These are phyloP conservation scores for Puccinia coronata DNA, from an alignment of 1,284 basidiomycete genomes.

Conservation along the genomic window DNA sequence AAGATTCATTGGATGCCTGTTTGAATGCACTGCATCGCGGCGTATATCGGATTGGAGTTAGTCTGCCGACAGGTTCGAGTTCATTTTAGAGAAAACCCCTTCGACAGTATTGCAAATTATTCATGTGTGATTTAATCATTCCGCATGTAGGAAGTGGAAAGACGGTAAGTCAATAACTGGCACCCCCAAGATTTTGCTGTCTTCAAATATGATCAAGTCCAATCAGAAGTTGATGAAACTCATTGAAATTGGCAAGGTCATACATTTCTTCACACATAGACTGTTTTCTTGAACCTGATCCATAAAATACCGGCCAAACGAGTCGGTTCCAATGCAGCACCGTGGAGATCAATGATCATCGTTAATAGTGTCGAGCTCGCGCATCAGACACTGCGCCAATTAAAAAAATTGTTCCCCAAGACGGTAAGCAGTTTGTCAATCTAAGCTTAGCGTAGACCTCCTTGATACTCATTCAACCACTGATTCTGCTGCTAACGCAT, in stretches of 20 bases:
- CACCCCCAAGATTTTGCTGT: not conserved
- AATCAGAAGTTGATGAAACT: not conserved
- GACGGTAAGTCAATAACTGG: slow-evolving; percentile 22
- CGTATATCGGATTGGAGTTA: slow-evolving; percentile 79
- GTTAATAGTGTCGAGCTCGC: slow-evolving; percentile 88
- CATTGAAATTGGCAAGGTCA: not conserved
- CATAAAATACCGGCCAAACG: slow-evolving; percentile 63
- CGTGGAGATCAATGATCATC: slow-evolving; percentile 68
- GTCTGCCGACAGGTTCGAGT: slow-evolving; percentile 70
- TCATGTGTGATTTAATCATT: not conserved
- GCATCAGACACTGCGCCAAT: slow-evolving; percentile 77
- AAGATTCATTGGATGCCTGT: slow-evolving; percentile 79
- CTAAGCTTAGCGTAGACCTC: not conserved
- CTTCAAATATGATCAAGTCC: not conserved
- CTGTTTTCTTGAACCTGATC: slow-evolving; percentile 34
- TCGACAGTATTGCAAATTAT: not conserved
- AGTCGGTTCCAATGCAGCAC: slow-evolving; percentile 62
- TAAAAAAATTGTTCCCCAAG: slow-evolving; percentile 68
- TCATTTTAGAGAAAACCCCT: not conserved
- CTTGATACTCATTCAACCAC: not conserved
- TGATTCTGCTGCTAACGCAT: not conserved
- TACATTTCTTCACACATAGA: not conserved
- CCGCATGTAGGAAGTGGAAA: slow-evolving; percentile 23
- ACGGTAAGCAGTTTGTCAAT: slow-evolving; percentile 59
- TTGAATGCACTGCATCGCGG: slow-evolving; percentile 69